Evolutionary conservation across 257 asterid genomes (phyloP).

Genomic region (Asclepias syriaca): DNA sequence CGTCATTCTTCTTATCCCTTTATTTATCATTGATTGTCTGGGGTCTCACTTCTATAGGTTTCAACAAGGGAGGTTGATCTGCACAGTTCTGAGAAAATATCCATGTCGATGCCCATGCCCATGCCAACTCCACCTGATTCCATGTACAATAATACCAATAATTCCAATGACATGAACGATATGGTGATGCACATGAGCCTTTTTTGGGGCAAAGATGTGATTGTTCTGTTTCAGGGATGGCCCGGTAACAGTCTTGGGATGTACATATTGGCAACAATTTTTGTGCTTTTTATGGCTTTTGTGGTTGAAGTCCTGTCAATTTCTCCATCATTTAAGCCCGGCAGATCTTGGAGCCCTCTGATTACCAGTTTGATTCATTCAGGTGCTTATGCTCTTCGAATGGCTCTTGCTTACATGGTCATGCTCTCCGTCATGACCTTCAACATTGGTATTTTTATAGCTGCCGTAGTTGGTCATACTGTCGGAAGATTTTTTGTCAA

Average conservation of each 20-base stretch:
- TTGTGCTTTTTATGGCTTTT: slow-evolving; percentile 41
- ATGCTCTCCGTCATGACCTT: slow-evolving; percentile 79
- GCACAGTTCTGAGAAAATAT: neutral
- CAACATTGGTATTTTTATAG: slow-evolving; percentile 58
- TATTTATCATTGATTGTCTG: neutral
- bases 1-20: neutral
- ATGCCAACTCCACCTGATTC: slow-evolving; percentile 12
- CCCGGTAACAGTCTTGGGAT: slow-evolving; percentile 39
- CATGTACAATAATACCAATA: neutral
- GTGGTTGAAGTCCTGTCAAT: slow-evolving; percentile 39
- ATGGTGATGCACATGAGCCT: slow-evolving; percentile 38
- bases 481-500: slow-evolving; percentile 38
- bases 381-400: slow-evolving; percentile 40
- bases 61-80: neutral
- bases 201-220: slow-evolving; percentile 37
- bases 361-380: slow-evolving; percentile 28
- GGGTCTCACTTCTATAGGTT: neutral
- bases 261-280: slow-evolving; percentile 48
- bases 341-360: slow-evolving; percentile 15
- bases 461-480: slow-evolving; percentile 56
- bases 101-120: slow-evolving; percentile 27
- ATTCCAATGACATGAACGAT: slow-evolving; percentile 21
- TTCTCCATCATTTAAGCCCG: slow-evolving; percentile 19
- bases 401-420: slow-evolving; percentile 60
- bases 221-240: slow-evolving; percentile 33